A percentile compares a stretch with the other conserved stretches of the same genome.
Conservation (phyloP, 768 basidiomycete species). For the Amanita brunnescens region DNA sequence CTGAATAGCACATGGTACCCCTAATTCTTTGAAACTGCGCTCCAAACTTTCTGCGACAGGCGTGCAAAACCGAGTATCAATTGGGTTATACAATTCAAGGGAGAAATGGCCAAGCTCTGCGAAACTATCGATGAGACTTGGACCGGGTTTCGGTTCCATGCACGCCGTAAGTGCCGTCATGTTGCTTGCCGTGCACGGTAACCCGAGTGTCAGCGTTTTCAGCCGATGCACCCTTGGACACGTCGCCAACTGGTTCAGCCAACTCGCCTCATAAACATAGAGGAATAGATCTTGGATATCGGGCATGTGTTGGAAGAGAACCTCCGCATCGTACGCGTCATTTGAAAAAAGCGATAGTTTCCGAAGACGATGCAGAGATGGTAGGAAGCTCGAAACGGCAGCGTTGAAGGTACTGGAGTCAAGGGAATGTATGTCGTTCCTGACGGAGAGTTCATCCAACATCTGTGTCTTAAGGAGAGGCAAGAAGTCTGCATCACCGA, state of each 20-base stretch:
- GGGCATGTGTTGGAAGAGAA: neutral
- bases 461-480: neutral
- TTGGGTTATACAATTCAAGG: too few relatives aligned
- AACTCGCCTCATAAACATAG: neutral
- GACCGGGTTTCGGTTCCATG: too few relatives aligned
- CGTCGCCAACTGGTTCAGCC: neutral
- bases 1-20: too few relatives aligned
- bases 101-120: too few relatives aligned
- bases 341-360: neutral
- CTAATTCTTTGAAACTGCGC: too few relatives aligned
- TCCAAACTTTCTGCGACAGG: too few relatives aligned
- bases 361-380: neutral
- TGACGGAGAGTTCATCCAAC: neutral
- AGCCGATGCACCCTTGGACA: neutral
- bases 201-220: neutral
- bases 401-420: neutral
- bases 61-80: too few relatives aligned
- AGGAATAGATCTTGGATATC: neutral
- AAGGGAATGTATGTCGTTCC: neutral
- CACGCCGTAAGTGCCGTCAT: too few relatives aligned
- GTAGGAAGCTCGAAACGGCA: neutral
- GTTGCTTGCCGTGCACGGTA: too few relatives aligned
- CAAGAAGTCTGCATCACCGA: neutral
- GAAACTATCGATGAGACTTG: too few relatives aligned
- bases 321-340: neutral